Evolutionary conservation across 2,329 filamentous ascomycete species (phyloP).

Genomic region (Alternaria incomplexa): DNA sequence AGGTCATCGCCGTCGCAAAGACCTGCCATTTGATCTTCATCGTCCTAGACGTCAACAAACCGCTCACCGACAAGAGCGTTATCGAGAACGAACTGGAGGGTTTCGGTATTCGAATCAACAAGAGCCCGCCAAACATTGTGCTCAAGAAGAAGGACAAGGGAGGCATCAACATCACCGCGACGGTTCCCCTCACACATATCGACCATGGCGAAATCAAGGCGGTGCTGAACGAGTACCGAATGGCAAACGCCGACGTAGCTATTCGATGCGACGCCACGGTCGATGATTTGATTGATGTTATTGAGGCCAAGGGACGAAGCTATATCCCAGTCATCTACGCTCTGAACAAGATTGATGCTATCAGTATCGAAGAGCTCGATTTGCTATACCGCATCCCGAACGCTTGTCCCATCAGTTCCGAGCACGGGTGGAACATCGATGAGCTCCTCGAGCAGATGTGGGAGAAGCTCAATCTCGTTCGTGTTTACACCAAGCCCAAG

Average conservation of each 20-base stretch:
- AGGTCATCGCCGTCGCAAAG: conserved; percentile 98
- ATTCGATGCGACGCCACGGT: conserved; percentile 98
- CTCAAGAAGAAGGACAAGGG: conserved; percentile 99
- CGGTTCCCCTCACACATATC: conserved; percentile 88
- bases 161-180: conserved; percentile 94
- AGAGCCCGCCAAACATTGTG: conserved; percentile 95
- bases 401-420: conserved; percentile 94
- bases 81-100: conserved; percentile 96
- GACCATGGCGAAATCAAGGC: conserved; percentile 96
- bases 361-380: conserved; percentile 97
- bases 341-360: conserved; percentile 98
- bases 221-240: conserved; percentile 96
- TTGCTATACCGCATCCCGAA: conserved; percentile 96
- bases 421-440: conserved; percentile 95
- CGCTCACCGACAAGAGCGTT: conserved; percentile 92
- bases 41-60: conserved; percentile 97
- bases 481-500: conserved; percentile 98
- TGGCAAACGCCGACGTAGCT: conserved; percentile 94
- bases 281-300: conserved; percentile 93
- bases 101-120: conserved; percentile 98
- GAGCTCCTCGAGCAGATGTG: conserved; percentile 98
- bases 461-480: conserved; percentile 89
- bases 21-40: conserved; percentile 99
- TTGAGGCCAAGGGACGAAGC: conserved; percentile 91
- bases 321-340: conserved; percentile 99